Conservation (phyloP, 2,329 filamentous ascomycete species). For the Calonectria pseudoturangicola region DNA sequence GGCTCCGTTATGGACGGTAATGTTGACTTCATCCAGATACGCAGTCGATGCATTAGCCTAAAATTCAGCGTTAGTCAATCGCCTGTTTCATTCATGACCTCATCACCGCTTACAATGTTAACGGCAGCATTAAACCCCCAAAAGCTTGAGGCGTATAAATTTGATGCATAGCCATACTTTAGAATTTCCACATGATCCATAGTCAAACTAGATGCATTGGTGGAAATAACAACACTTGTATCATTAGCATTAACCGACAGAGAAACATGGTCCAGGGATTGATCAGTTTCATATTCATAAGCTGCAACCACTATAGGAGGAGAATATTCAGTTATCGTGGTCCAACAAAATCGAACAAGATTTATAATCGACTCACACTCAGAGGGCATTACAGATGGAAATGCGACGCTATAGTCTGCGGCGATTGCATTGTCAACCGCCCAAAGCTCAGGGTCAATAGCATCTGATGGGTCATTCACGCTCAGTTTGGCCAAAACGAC, state of each 20-base stretch:
- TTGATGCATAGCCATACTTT: conserved; percentile 18
- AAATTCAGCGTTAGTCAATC: background rate
- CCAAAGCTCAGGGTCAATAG: background rate
- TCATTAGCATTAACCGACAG: conserved; percentile 9
- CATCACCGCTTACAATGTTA: background rate
- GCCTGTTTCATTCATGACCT: background rate
- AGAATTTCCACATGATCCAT: background rate
- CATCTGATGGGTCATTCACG: conserved; percentile 9
- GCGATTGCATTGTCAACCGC: conserved; percentile 12
- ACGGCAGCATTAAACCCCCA: conserved; percentile 19
- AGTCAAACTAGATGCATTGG: conserved; percentile 7
- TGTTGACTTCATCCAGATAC: conserved; percentile 22
- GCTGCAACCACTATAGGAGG: background rate
- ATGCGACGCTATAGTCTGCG: conserved; percentile 5
- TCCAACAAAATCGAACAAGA: too few relatives aligned
- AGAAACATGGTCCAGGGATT: conserved; percentile 6
- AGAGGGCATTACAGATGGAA: conserved; percentile 12
- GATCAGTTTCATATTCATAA: conserved; percentile 16
- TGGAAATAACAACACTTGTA: background rate
- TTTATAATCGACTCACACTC: background rate
- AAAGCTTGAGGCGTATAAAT: conserved; percentile 12
- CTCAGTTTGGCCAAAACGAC: background rate
- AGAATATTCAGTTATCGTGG: background rate
- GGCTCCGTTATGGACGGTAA: conserved; percentile 25
- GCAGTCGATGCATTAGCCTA: conserved; percentile 20